phyloP scores from a whole-genome alignment of 306 rosid species.

The Bauhinia variegata region DNA sequence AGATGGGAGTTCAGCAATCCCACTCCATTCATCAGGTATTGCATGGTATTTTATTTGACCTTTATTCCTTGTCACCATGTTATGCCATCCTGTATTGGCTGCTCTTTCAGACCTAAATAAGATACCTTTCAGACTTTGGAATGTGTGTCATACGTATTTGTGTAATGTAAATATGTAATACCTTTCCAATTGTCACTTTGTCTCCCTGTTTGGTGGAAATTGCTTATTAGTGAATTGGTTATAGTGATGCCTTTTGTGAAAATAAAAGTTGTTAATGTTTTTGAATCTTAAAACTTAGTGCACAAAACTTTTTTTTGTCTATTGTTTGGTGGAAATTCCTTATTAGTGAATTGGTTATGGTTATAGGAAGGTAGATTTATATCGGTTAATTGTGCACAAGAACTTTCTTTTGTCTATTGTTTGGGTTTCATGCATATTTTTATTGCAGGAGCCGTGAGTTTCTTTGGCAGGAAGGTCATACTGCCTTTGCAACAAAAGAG shows the following conservation, averaged over 20 bases:
- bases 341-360: too few relatives aligned
- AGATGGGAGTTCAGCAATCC: constrained; percentile 99
- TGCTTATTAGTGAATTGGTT: constrained; percentile 5
- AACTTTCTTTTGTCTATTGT: constrained; percentile 5
- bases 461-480: constrained; percentile 99
- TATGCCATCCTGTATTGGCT: constrained; percentile 12
- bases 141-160: not conserved
- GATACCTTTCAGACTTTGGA: constrained; percentile 6
- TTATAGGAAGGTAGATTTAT: too few relatives aligned
- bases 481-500: constrained; percentile 90
- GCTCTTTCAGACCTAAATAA: constrained; percentile 2
- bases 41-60: constrained; percentile 2
- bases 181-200: not conserved
- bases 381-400: not conserved
- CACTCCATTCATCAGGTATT: constrained; percentile 91
- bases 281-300: too few relatives aligned
- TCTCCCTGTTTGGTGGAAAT: constrained; percentile 8
- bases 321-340: too few relatives aligned
- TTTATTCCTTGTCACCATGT: constrained; percentile 5
- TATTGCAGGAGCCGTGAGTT: constrained; percentile 92
- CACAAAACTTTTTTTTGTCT: too few relatives aligned
- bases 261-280: not conserved
- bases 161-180: constrained; percentile 1
- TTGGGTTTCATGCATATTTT: constrained; percentile 27
- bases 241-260: constrained; percentile 9